Base-by-base conservation (phyloP, 75 land plant species). In the Adiantum capillusveneris region DNA sequence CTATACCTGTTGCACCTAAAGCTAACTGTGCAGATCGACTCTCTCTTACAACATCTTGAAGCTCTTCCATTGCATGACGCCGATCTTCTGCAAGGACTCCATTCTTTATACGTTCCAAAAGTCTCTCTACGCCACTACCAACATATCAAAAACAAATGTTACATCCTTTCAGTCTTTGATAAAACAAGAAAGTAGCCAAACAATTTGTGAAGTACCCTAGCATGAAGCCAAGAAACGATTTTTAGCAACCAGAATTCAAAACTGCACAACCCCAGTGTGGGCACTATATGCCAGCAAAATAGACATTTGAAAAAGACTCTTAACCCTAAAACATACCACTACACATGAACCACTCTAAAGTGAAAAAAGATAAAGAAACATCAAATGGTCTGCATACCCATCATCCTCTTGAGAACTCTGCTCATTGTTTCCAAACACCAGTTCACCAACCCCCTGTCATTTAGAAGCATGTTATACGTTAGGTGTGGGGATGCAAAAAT, bases 1-100 rank as follows among this genome's bases (percentile, higher is more conserved):
- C 7, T 34, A 43, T 31, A 95, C 99, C 99, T 82, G 86, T 95
- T 17, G 99, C 92, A 27, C 99, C 99, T 80, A 95, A 87, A 41
- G 99, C 97, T 39, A 95, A 66, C 72, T 95, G 92, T 9, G 97
- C 92, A 44, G 75, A 70, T 53, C 70, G 65, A 67, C 81, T 90
- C 79, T 95, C 99, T 26, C 88, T 82, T 9, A 95, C 97, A 73
- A 92, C 60, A 61, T 83, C 76, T 66, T 87, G 97, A 66, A 95
- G 92, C 70, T 95, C 87, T 60, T 73, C 60, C 71, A 95, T 73
- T 53, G 97, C 97, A 69, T 62, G 52, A 45, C 86, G 88, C 48
- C 97, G 84, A 73, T 95, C 99, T 21, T 90, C 99, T 17, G 89
- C 86, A 21, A 84, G 65, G 21, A 62, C 64, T 26, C 99, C 99